A percentile compares a stretch with the other conserved stretches of the same genome.
Evolutionary conservation across 1,139 yeast species (phyloP).

Genomic region (Scheffersomyces lignicola): DNA sequence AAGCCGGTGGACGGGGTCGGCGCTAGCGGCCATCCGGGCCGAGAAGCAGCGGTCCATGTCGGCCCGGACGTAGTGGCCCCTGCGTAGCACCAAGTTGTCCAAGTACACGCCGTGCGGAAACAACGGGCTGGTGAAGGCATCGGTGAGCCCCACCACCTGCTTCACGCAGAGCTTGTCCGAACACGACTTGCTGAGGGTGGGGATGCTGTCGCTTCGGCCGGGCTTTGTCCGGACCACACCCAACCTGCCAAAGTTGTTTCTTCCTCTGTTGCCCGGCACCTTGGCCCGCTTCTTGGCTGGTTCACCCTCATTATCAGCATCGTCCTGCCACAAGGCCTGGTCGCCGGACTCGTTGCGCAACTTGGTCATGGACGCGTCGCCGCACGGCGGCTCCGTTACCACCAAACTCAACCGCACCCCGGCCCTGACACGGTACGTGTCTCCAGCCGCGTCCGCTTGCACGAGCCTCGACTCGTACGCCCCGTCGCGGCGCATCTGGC

Average conservation of each 20-base stretch:
- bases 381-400: conserved; percentile 87
- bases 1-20: conserved; percentile 14
- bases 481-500: conserved; percentile 7
- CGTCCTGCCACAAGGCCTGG: conserved; percentile 20
- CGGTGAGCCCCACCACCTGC: conserved; percentile 63
- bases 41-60: conserved; percentile 58
- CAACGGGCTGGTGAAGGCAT: conserved; percentile 45
- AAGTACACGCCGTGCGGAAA: conserved; percentile 43
- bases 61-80: conserved; percentile 19
- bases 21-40: conserved; percentile 25
- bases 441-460: conserved; percentile 10
- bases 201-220: conserved; percentile 74
- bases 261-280: conserved; percentile 48
- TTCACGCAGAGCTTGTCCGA: conserved; percentile 74
- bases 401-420: conserved; percentile 55
- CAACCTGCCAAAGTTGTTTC: conserved; percentile 54
- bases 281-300: conserved; percentile 10
- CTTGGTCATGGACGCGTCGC: conserved; percentile 72
- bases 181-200: conserved; percentile 79
- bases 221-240: conserved; percentile 89
- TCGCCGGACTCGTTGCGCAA: conserved; percentile 16
- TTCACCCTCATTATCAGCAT: too few relatives aligned
- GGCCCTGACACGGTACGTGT: conserved; percentile 26
- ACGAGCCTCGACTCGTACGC: conserved; percentile 9
- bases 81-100: conserved; percentile 55